A percentile compares a stretch with the other conserved stretches of the same genome.
phyloP scores from a whole-genome alignment of 1,139 yeast species.

The Yamadazyma atlantica region DNA sequence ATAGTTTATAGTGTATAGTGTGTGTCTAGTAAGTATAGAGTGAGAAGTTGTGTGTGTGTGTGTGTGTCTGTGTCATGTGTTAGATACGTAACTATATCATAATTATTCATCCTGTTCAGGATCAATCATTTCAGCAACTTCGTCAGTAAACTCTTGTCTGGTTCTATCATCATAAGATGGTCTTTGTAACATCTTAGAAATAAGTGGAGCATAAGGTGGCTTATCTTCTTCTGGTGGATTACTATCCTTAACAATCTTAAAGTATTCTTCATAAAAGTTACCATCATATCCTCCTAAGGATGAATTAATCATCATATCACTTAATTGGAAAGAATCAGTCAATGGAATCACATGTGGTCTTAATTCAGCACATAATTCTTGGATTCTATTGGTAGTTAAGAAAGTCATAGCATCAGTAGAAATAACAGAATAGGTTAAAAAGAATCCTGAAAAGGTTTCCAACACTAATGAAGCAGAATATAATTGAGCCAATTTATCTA shows the following conservation, averaged over 20 bases:
- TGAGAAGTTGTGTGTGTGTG: too few species aligned
- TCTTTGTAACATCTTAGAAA: constrained; percentile 40
- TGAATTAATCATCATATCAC: constrained; percentile 46
- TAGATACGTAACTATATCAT: too few species aligned
- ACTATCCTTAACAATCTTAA: constrained; percentile 33
- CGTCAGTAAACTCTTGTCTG: constrained; percentile 40
- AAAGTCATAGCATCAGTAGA: constrained; percentile 33
- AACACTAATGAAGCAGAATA: constrained; percentile 32
- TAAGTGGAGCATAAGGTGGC: constrained; percentile 41
- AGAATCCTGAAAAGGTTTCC: constrained; percentile 39
- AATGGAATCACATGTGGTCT: constrained; percentile 47
- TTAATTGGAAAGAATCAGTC: constrained; percentile 49
- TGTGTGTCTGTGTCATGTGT: too few species aligned
- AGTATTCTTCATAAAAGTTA: constrained; percentile 48
- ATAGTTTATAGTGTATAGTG: too few species aligned
- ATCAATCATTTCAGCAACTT: constrained; percentile 33
- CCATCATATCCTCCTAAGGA: constrained; percentile 46
- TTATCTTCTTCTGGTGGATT: constrained; percentile 38
- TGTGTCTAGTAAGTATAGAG: too few species aligned
- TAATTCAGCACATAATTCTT: constrained; percentile 35
- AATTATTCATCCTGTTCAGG: constrained; percentile 11
- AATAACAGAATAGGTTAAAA: constrained; percentile 38
- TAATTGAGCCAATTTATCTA: constrained; percentile 27
- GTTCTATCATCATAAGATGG: constrained; percentile 37
- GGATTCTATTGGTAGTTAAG: constrained; percentile 32